Evolutionary conservation across 2,329 filamentous ascomycete genomes (phyloP), one percentile per base, ranked within the genome.

Genomic region (Ascosphaera apis): DNA sequence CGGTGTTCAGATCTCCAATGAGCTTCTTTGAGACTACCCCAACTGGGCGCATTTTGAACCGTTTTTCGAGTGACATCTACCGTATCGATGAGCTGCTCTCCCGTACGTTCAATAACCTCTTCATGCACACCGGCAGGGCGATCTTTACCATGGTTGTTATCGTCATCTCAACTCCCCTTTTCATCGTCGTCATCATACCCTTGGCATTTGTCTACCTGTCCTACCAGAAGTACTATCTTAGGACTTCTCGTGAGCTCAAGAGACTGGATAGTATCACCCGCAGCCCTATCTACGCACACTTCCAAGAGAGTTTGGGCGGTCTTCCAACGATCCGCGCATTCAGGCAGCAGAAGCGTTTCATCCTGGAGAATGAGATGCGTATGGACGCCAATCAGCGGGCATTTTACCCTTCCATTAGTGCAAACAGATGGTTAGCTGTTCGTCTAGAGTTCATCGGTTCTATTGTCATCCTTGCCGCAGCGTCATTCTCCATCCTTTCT

Each of bases 11-110:
- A 45, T 91, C 83, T 27, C 91, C 88, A 37, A 98, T 98, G 88
- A 88, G 74, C 47, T 98, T 98, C 60, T 98, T 98, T 47, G 91
- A 98, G 53, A 92, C 84, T 1, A 98, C 88, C 1, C 88, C 88
- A 2, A 77, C 84, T 42, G 88, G 88, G n/a, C 74, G 91, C 39
- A 93, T 98, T 48, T 63, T 98, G 40, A 98, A 98, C 54, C 70
- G 88, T 37, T 98, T 98, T 55, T 95, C 86, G 12, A 91, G 63
- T 50, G 65, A 68, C 45, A 61, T 68, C 36, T 67, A 68, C 48
- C 61, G 63, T 39, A 76, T 95, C 23, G 83, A 93, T 51, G 82
- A 98, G 61, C 79, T 95, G 31, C 68, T 98, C 46, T 86, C 88
- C 43, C 76, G 91, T 44, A 91, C 83, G 11, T 98, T 98, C 64